These are phyloP conservation scores for Verticillium longisporum DNA, from an alignment of 2,329 filamentous ascomycete genomes.

Conservation along the genomic window DNA sequence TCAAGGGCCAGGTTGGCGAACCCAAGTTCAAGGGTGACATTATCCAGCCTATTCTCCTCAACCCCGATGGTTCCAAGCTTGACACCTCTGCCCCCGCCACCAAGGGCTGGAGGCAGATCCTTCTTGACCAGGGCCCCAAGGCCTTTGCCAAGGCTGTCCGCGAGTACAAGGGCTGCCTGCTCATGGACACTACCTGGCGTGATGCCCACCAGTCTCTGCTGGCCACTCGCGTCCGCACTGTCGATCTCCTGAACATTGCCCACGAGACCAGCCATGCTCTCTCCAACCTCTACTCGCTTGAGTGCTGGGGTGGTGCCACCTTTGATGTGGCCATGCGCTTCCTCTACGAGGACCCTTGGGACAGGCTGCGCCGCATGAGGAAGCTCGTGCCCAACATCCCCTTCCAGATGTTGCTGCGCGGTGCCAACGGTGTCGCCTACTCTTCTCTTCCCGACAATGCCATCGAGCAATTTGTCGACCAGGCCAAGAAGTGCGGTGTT, in stretches of 20 bases:
- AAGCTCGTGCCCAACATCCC: constrained; percentile 96
- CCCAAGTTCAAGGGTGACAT: constrained; percentile 97
- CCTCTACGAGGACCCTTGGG: constrained; percentile 98
- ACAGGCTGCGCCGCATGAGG: constrained; percentile 90
- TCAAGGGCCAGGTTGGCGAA: constrained; percentile 97
- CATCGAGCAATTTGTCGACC: constrained; percentile 96
- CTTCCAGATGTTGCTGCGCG: constrained; percentile 98
- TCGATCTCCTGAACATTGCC: constrained; percentile 91
- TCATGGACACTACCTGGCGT: constrained; percentile 99
- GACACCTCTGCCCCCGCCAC: constrained; percentile 69
- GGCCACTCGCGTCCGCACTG: constrained; percentile 90
- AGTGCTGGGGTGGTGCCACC: constrained; percentile 98
- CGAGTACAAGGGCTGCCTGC: constrained; percentile 85
- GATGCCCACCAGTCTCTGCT: constrained; percentile 97
- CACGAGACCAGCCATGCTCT: constrained; percentile 93
- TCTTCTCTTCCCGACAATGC: constrained; percentile 95
- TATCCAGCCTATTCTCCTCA: constrained; percentile 68
- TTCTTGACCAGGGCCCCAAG: constrained; percentile 81
- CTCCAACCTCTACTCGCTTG: constrained; percentile 84
- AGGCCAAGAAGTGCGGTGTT: constrained; percentile 96
- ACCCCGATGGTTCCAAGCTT: constrained; percentile 62
- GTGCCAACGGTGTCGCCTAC: constrained; percentile 96
- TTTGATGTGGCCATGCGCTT: constrained; percentile 99
- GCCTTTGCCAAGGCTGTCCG: constrained; percentile 93
- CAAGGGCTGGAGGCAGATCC: constrained; percentile 85